These are phyloP conservation scores for Exophiala oligosperma DNA, from an alignment of 2,329 filamentous ascomycete genomes.

Conservation along the genomic window DNA sequence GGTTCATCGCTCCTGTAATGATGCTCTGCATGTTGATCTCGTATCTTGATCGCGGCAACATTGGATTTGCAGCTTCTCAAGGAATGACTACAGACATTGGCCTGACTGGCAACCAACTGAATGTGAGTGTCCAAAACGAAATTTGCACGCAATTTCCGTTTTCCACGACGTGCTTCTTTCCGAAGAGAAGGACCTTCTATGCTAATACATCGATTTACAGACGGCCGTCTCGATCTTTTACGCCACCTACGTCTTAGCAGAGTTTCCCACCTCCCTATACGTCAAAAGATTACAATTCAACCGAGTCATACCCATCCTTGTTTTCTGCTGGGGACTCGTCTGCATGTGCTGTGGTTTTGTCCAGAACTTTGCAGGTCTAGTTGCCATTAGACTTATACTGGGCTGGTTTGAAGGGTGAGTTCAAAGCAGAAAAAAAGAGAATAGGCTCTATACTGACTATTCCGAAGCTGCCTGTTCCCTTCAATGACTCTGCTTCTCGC, in stretches of 20 bases:
- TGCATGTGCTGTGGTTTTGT: slow-evolving; percentile 52
- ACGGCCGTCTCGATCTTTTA: slow-evolving; percentile 54
- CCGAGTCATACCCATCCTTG: slow-evolving; percentile 41
- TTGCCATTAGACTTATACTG: slow-evolving; percentile 42
- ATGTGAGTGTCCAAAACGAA: slow-evolving; percentile 16
- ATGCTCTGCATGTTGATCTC: slow-evolving; percentile 79
- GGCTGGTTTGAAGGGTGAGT: slow-evolving; percentile 38
- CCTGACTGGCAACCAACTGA: slow-evolving; percentile 44
- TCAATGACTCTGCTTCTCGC: slow-evolving; percentile 42
- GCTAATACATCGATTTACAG: not conserved
- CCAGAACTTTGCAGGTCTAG: slow-evolving; percentile 42
- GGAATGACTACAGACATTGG: slow-evolving; percentile 52
- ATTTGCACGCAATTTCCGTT: too few species aligned
- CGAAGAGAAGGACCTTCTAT: too few species aligned
- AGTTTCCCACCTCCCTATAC: slow-evolving; percentile 48
- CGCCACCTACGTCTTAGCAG: slow-evolving; percentile 52
- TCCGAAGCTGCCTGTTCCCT: slow-evolving; percentile 35
- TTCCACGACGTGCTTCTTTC: too few species aligned
- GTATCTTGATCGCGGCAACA: slow-evolving; percentile 78
- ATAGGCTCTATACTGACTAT: slow-evolving; percentile 15
- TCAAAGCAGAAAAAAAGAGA: not conserved
- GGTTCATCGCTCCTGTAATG: slow-evolving; percentile 59
- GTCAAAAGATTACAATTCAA: slow-evolving; percentile 51
- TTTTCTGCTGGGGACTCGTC: slow-evolving; percentile 50
- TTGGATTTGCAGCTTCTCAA: slow-evolving; percentile 62